A percentile compares a stretch with the other conserved stretches of the same genome.
These are phyloP conservation scores for Rhodosporidiobolus sp. DNA, from an alignment of 768 basidiomycete species.

Conservation along the genomic window DNA sequence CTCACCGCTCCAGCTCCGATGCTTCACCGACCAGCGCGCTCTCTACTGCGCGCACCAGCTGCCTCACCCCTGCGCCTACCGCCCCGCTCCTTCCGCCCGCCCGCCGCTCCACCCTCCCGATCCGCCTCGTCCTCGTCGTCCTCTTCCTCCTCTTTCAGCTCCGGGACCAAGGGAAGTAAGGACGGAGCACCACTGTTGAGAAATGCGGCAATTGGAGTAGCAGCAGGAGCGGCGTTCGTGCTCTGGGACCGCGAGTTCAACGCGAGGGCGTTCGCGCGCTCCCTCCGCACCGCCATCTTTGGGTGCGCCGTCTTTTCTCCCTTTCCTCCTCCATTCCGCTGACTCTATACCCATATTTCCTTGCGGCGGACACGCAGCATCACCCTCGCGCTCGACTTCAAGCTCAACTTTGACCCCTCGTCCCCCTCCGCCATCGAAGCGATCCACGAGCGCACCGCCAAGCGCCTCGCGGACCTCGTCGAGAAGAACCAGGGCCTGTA, in stretches of 20 bases:
- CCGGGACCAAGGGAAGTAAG: background rate
- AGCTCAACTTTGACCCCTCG: constrained; percentile 74
- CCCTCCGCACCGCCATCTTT: background rate
- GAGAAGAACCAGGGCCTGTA: constrained; percentile 76
- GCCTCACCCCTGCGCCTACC: too few relatives aligned
- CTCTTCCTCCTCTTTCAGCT: background rate
- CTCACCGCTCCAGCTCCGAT: too few relatives aligned
- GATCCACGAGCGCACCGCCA: constrained; percentile 79
- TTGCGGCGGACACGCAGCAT: constrained; percentile 47
- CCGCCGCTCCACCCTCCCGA: background rate
- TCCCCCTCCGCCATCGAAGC: constrained; percentile 72
- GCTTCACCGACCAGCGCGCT: too few relatives aligned
- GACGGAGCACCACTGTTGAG: background rate
- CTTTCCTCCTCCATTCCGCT: too few relatives aligned
- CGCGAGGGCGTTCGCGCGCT: background rate
- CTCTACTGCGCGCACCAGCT: too few relatives aligned
- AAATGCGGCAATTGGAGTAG: background rate
- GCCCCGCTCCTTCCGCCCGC: background rate
- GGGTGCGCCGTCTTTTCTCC: background rate
- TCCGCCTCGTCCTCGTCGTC: background rate
- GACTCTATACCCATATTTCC: too few relatives aligned
- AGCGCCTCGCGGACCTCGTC: constrained; percentile 70
- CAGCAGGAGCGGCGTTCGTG: background rate
- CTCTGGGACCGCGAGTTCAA: background rate
- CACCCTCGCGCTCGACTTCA: constrained; percentile 74